phyloP scores from a whole-genome alignment of 2,329 filamentous ascomycete genomes.

The Paradendryphiella salina region DNA sequence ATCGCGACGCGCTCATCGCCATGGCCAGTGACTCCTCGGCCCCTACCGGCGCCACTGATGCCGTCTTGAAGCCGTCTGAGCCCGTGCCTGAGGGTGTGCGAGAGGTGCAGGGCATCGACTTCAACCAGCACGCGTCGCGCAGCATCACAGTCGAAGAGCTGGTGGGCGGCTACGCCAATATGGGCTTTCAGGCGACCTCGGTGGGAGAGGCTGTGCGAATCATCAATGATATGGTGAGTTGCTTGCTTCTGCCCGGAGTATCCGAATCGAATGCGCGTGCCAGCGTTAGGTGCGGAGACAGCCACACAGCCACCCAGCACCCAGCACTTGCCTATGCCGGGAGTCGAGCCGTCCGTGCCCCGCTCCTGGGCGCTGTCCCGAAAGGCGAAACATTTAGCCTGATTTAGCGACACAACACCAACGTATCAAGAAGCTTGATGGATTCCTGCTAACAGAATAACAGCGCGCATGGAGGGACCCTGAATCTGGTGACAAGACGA shows the following conservation, averaged over 20 bases:
- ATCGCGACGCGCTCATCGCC: not conserved
- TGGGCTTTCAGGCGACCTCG: slow-evolving; percentile 82
- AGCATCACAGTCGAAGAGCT: slow-evolving; percentile 86
- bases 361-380: slow-evolving; percentile 9
- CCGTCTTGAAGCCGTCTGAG: slow-evolving; percentile 82
- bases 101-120: slow-evolving; percentile 88
- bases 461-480: slow-evolving; percentile 80
- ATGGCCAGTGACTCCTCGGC: slow-evolving; percentile 32
- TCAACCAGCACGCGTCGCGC: slow-evolving; percentile 74
- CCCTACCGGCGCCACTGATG: slow-evolving; percentile 63
- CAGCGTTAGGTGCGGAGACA: slow-evolving; percentile 26
- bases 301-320: no score
- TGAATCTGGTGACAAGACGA: slow-evolving; percentile 77
- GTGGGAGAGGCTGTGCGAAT: slow-evolving; percentile 87
- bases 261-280: slow-evolving; percentile 13
- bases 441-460: slow-evolving; percentile 33
- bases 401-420: slow-evolving; percentile 33
- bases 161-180: slow-evolving; percentile 76
- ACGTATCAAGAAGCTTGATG: slow-evolving; percentile 26
- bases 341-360: slow-evolving; percentile 28
- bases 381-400: slow-evolving; percentile 39
- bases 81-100: slow-evolving; percentile 78
- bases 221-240: slow-evolving; percentile 87
- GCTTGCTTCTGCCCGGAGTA: slow-evolving; percentile 13
- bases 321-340: slow-evolving; percentile 18